These are phyloP conservation scores for Fraxinus velutina DNA, from an alignment of 305 asterid species.

Conservation along the genomic window DNA sequence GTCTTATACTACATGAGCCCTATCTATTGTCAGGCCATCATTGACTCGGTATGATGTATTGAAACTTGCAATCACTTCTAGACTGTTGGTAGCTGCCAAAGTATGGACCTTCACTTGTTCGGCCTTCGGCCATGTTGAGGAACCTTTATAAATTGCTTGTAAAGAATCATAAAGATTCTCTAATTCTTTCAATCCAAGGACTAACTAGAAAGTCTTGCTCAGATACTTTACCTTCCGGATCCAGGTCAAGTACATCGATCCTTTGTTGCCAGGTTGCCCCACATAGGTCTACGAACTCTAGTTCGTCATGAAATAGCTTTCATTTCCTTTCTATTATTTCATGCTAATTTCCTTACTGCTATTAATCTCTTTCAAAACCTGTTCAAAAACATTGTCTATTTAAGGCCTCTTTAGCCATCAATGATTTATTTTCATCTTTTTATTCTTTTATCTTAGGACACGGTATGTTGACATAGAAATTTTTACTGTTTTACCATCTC, in stretches of 20 bases:
- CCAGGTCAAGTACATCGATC: background rate
- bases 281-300: background rate
- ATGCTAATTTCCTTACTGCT: background rate
- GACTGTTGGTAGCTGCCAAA: background rate
- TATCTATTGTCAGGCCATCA: conserved; percentile 90
- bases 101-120: background rate
- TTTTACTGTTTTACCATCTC: background rate
- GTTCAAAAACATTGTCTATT: background rate
- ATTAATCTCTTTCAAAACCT: background rate
- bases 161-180: background rate
- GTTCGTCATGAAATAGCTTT: background rate
- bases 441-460: background rate
- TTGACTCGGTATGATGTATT: conserved; percentile 64
- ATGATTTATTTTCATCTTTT: background rate
- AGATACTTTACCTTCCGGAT: background rate
- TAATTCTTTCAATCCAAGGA: background rate
- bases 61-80: background rate
- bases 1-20: conserved; percentile 99
- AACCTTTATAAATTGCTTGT: background rate
- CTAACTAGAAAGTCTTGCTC: background rate
- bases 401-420: background rate
- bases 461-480: background rate
- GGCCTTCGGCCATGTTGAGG: background rate
- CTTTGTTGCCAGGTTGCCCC: background rate
- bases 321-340: background rate